A percentile compares a stretch with the other conserved stretches of the same genome.
Evolutionary conservation across 139 green algal genomes (phyloP).

Genomic region (Micractinium sp.): DNA sequence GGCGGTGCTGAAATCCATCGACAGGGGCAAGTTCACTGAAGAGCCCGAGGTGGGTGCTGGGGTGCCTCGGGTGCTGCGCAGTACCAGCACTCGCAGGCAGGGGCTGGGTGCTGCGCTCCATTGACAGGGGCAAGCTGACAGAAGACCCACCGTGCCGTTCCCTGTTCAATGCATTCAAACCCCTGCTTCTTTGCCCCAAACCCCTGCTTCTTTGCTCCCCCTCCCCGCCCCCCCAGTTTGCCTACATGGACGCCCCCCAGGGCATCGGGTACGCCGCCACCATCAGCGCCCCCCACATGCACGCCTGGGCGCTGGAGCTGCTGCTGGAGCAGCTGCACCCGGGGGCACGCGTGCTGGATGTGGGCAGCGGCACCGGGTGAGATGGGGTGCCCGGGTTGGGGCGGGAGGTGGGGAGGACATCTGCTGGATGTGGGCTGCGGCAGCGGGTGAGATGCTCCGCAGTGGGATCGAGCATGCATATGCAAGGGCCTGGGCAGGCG

Average conservation of each 20-base stretch:
- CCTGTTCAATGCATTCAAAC: too few species aligned
- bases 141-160: too few species aligned
- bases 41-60: background rate
- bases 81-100: too few species aligned
- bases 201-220: background rate
- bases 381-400: background rate
- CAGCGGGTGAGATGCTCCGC: background rate
- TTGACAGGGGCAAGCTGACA: too few species aligned
- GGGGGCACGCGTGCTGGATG: constrained; percentile 80
- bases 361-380: constrained; percentile 75
- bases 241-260: constrained; percentile 9
- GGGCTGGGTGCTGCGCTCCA: too few species aligned
- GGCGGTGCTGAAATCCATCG: constrained; percentile 1
- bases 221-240: background rate
- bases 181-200: too few species aligned
- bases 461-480: background rate
- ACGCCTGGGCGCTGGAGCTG: constrained; percentile 85
- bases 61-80: too few species aligned
- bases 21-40: constrained; percentile 14
- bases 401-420: background rate
- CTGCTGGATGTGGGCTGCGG: background rate
- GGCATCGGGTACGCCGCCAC: constrained; percentile 57
- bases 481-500: background rate
- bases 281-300: constrained; percentile 95
- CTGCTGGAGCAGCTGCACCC: constrained; percentile 69